Percentiles rank a stretch among this genome's conserved stretches.
These are phyloP conservation scores for Picochlorum costavermella DNA, from an alignment of 139 green algal genomes.

Conservation along the genomic window DNA sequence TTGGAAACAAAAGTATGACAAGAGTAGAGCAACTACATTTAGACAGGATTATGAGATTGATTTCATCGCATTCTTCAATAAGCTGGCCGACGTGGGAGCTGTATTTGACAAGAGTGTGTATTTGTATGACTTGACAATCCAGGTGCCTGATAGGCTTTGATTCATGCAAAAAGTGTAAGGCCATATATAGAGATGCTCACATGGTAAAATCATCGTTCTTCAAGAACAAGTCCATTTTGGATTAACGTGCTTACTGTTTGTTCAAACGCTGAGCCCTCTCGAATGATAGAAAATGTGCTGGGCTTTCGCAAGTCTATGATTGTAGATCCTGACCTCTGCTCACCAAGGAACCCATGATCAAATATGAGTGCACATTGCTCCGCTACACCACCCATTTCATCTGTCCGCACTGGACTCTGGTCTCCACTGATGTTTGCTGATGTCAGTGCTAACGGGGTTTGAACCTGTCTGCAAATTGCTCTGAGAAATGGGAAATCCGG, in stretches of 20 bases:
- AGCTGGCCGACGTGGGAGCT: slow-evolving; percentile 50
- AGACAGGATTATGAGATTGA: slow-evolving; percentile 62
- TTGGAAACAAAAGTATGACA: slow-evolving; percentile 58
- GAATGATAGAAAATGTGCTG: slow-evolving; percentile 32
- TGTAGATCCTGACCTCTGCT: slow-evolving; percentile 44
- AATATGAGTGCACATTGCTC: slow-evolving; percentile 47
- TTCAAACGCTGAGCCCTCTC: slow-evolving; percentile 27
- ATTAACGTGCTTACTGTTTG: not conserved
- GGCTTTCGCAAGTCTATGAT: slow-evolving; percentile 51
- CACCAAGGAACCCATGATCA: slow-evolving; percentile 34
- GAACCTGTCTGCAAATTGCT: slow-evolving; percentile 28
- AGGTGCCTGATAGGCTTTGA: slow-evolving; percentile 11
- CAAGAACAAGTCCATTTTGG: not conserved
- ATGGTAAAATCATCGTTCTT: not conserved
- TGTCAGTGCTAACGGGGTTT: slow-evolving; percentile 52
- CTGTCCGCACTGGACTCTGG: slow-evolving; percentile 23
- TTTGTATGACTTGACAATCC: slow-evolving; percentile 31
- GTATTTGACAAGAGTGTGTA: slow-evolving; percentile 58
- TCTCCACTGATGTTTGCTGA: slow-evolving; percentile 55
- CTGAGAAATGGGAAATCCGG: slow-evolving; percentile 50
- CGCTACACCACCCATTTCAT: slow-evolving; percentile 56
- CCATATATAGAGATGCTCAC: slow-evolving; percentile 2
- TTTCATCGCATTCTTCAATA: slow-evolving; percentile 53
- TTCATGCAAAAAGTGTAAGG: not conserved
- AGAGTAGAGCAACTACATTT: slow-evolving; percentile 31